phyloP scores from a whole-genome alignment of 441 rosid species.

The Gossypium gossypioides region DNA sequence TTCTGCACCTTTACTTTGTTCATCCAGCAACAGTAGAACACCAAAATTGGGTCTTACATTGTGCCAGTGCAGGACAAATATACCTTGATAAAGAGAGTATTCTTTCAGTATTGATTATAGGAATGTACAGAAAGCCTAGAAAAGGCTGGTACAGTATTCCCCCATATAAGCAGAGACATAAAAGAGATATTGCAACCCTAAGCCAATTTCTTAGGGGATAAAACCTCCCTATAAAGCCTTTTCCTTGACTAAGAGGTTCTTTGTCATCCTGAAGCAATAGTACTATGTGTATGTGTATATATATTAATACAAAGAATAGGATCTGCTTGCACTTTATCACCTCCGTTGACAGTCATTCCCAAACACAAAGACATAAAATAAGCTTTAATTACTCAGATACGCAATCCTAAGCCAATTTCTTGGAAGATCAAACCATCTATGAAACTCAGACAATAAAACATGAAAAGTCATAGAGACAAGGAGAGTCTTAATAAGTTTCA shows the following conservation, averaged over 20 bases:
- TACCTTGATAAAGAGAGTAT: neutral
- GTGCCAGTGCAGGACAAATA: neutral
- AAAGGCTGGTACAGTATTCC: slow-evolving; percentile 4
- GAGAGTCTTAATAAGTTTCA: neutral
- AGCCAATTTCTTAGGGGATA: neutral
- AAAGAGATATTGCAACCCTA: neutral
- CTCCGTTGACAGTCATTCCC: neutral
- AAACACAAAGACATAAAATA: neutral
- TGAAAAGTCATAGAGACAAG: neutral
- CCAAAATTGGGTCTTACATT: neutral
- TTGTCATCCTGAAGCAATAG: neutral
- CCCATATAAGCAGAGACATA: neutral
- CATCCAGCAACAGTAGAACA: neutral
- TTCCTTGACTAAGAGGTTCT: neutral
- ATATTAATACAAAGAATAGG: neutral
- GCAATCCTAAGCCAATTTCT: neutral
- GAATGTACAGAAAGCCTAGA: neutral
- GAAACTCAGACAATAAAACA: neutral
- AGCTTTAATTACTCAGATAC: neutral
- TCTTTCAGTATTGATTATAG: neutral
- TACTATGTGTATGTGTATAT: neutral
- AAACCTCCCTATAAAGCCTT: slow-evolving; percentile 3
- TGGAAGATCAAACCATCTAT: neutral
- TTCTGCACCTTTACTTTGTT: slow-evolving; percentile 2
- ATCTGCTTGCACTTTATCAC: slow-evolving; percentile 1